Evolutionary conservation across 148 eudicot species (phyloP), one percentile per base, ranked within the genome.

Genomic region (Diospyros kaki): DNA sequence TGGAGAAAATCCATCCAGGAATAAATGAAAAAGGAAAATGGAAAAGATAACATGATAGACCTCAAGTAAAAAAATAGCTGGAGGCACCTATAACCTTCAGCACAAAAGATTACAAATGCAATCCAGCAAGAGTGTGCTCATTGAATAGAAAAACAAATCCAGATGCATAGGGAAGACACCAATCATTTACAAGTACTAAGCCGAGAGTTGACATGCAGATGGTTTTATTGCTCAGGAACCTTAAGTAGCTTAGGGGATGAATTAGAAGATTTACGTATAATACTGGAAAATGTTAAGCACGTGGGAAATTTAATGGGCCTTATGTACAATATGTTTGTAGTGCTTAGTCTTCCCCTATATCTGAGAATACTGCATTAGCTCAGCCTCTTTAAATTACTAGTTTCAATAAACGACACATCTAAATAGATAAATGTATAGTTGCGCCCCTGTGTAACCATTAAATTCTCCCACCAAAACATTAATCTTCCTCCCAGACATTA

Each of bases 1-100:
- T 81, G 73, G 75, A 78, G 54, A 13, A 74, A 43, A 50, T 0
- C 44, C 39, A 74, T 73, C 56, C 15, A 61, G 75, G 62, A 45
- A 73, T 2, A 68, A 42, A 52, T 42, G 3, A 73, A 9, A 5
- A 48, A 69, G 40, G 69, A 66, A 50, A 66, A 58, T 10, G 56
- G 54, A 55, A 54, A 9, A 38, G 6, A 48, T 53, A 43, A n/a
- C 42, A 65, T 1, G 38, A 9, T 12, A 54, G 28, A 39, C 14
- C 3, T 7, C 52, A 52, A 2, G 9, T 44, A 17, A n/a, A 5
- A 40, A 77, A 3, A 72, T 66, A 41, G 41, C 54, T 55, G 39
- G 64, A 75, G 40, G 38, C 44, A 53, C 55, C 38, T 51, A 40
- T 50, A 69, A 69, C 9, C 48, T 71, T 53, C 58, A 4, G 2